Conservation (phyloP, 306 rosid species). For the Rubus idaeus region DNA sequence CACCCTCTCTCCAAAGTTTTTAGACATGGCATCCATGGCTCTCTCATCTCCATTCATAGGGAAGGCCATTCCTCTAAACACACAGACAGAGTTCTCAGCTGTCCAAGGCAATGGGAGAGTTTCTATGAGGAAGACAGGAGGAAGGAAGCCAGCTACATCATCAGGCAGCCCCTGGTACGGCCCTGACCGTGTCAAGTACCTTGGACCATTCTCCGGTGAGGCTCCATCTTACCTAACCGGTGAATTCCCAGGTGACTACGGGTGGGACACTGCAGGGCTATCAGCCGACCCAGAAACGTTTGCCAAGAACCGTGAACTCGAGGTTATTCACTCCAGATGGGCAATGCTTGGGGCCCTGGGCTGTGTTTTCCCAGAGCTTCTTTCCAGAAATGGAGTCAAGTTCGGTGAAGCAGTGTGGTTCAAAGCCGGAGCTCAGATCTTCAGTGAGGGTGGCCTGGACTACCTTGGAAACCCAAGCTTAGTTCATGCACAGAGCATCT, state of each 20-base stretch:
- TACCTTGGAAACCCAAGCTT: constrained; percentile 45
- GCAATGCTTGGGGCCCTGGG: constrained; percentile 44
- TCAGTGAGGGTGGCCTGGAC: constrained; percentile 38
- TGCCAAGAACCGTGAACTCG: constrained; percentile 37
- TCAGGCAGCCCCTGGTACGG: constrained; percentile 40
- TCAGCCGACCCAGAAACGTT: constrained; percentile 40
- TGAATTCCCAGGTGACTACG: constrained; percentile 37
- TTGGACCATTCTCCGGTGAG: constrained; percentile 43
- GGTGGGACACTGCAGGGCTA: constrained; percentile 39
- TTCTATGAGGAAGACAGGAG: constrained; percentile 30
- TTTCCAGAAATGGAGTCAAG: constrained; percentile 39
- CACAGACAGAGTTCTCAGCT: constrained; percentile 20
- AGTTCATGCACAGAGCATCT: constrained; percentile 37
- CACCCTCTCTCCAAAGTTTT: neutral
- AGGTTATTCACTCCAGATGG: constrained; percentile 36
- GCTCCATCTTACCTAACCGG: constrained; percentile 39
- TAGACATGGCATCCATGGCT: constrained; percentile 34
- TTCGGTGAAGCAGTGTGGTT: constrained; percentile 43
- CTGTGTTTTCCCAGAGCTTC: constrained; percentile 49
- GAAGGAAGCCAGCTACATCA: constrained; percentile 27
- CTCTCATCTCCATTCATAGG: constrained; percentile 41
- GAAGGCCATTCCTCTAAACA: constrained; percentile 23
- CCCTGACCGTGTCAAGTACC: constrained; percentile 38
- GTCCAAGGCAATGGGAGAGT: constrained; percentile 27
- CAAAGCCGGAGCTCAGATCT: constrained; percentile 43